Percentiles rank a stretch among this genome's conserved stretches.
Conservation (phyloP, 1,139 yeast species). For the Yamadazyma dendronema region DNA sequence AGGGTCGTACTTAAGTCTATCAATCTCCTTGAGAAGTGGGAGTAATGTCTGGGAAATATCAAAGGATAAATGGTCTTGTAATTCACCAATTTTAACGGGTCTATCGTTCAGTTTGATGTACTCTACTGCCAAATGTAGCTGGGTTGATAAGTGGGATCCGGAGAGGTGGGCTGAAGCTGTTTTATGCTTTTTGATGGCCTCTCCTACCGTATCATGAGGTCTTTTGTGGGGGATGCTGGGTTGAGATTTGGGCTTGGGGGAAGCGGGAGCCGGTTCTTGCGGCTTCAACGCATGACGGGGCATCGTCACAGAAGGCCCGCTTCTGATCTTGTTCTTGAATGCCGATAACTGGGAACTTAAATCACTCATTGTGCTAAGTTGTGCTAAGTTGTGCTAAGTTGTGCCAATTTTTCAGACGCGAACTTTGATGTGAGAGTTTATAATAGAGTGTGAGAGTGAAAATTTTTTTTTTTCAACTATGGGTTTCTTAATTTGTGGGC, state of each 20-base stretch:
- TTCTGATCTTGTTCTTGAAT: constrained; percentile 46
- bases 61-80: constrained; percentile 57
- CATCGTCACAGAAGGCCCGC: constrained; percentile 41
- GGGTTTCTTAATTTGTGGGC: constrained; percentile 9
- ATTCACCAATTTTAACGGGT: constrained; percentile 62
- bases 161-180: constrained; percentile 27
- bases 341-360: constrained; percentile 43
- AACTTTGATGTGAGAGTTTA: neutral
- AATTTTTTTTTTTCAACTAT: constrained; percentile 7
- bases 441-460: too few species aligned
- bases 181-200: constrained; percentile 39
- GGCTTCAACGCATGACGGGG: constrained; percentile 9
- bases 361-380: constrained; percentile 8
- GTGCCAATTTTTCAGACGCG: neutral
- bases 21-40: constrained; percentile 71
- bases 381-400: neutral
- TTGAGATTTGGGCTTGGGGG: neutral
- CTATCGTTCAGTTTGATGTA: constrained; percentile 67
- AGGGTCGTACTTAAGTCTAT: constrained; percentile 66
- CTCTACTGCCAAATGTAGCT: constrained; percentile 84
- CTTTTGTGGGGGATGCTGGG: constrained; percentile 15
- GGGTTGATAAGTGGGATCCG: constrained; percentile 73
- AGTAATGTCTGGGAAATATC: constrained; percentile 52
- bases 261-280: constrained; percentile 2
- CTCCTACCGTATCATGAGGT: constrained; percentile 29